Base-by-base conservation (phyloP, 2,329 filamentous ascomycete species). In the Apiospora rasikravindrae region DNA sequence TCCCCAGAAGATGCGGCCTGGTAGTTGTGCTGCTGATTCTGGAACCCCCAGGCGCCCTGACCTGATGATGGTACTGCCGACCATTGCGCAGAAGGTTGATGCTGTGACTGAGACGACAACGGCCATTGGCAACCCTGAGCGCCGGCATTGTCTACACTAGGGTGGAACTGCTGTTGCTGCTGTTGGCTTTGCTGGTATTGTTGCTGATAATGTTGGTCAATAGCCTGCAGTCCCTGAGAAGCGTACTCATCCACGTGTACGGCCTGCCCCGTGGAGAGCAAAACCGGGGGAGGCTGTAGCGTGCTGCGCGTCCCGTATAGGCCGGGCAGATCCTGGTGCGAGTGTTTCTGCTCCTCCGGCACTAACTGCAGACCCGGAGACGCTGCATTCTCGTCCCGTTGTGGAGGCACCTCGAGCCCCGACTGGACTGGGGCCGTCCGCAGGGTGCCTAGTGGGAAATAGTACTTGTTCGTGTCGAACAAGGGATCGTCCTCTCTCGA, bases 391-490 rank as follows among this genome's bases (percentile, higher is more conserved):
- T 77, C 76, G 61, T 77, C 75, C 68, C 73, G 72, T 71, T 72
- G 69, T 37, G 71, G 69, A 19, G 70, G 53, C 14, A 76, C 75
- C 70, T 76, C 75, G 13, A 76, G 70, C 29, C 76, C 69, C n/a
- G 74, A 74, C 45, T 75, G 74, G 3, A 69, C 29, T 16, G 67
- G 47, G 47, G 74, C 73, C 67, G 70, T 66, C 10, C 64, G 61
- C 49, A 77, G 24, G 24, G 61, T 61, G 13, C 68, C 69, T 13
- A 67, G 44, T 1, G 76, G 74, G 14, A 77, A 77, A 67, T 73
- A 71, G 29, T 75, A 77, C 69, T 77, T 77, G 44, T 76, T 73
- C 66, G 71, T 61, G 47, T 77, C 75, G 67, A 75, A 74, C 7
- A 71, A 42, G 10, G 44, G 73, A 71, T 77, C 72, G 74, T 75